A percentile compares a stretch with the other conserved stretches of the same genome.
Conservation (phyloP, 2,329 filamentous ascomycete genomes). For the Fusarium musae region DNA sequence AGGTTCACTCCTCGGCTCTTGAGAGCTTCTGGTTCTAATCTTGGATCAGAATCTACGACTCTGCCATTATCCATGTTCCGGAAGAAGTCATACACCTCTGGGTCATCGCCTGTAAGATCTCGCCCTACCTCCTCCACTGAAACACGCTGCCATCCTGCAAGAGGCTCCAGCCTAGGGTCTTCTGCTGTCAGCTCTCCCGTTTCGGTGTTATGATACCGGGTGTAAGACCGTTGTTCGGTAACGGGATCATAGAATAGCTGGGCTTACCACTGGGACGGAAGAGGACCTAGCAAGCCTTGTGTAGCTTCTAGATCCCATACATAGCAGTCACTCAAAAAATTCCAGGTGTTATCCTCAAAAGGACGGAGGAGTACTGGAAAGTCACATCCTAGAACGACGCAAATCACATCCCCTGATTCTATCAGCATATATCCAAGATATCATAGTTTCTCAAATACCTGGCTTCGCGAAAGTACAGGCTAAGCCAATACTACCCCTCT, state of each 20-base stretch:
- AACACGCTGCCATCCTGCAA: not conserved
- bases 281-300: not conserved
- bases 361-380: not conserved
- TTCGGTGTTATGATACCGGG: not conserved
- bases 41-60: not conserved
- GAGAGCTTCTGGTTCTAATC: not conserved
- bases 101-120: not conserved
- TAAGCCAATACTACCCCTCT: not conserved
- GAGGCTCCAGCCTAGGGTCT: not conserved
- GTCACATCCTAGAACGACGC: not conserved
- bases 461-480: not conserved
- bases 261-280: not conserved
- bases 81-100: not conserved
- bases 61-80: not conserved
- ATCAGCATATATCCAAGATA: fast-evolving
- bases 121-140: not conserved
- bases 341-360: not conserved
- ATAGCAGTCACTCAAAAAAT: not conserved
- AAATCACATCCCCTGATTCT: not conserved
- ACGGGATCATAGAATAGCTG: not conserved
- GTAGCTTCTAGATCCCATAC: not conserved
- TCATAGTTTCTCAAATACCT: not conserved
- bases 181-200: not conserved
- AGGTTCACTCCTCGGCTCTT: not conserved
- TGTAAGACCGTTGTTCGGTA: fast-evolving